Evolutionary conservation across 345 rosid genomes (phyloP), one percentile per base, ranked within the genome.

Genomic region (Populus tremula): DNA sequence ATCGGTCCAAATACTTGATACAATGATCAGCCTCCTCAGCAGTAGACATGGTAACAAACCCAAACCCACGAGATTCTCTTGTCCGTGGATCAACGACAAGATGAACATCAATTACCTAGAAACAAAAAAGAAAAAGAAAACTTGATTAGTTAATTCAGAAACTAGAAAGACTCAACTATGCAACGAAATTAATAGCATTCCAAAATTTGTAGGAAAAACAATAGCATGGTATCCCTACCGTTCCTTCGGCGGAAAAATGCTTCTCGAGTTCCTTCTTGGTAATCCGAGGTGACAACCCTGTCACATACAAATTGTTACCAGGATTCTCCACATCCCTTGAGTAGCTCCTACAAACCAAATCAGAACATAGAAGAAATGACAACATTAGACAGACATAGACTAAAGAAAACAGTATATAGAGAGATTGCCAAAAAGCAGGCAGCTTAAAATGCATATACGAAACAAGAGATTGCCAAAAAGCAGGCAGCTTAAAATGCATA

Each of bases 41-140:
- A 2, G 86, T 53, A 54, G 90, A 86, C 99, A 95, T 87, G 0
- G 97, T 89, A n/a, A 95, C 91, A 82, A 95, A 95, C 66, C 97
- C 98, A 86, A 93, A 95, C 8, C 99, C 98, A 2, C 98, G 96
- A 77, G 96, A 88, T 65, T 93, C 98, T 84, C 98, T 87, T 29
- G 96, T 93, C 97, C 97, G 82, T 66, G 97, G 98, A 82, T 95
- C 98, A 70, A 92, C 92, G 79, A 95, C 99, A 56, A 92, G 93
- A 83, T 91, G 93, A 53, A 92, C 96, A 85, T 92, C 98, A 84
- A 82, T 79, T 43, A 95, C 99, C 99, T 95, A 73, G 0, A 72
- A 38, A 21, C 1, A 36, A 36, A 36, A 36, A 36, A 36, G 39
- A 36, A 36, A 36, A 36, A 1, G 7, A 36, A 36, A 5, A 36